Percentiles rank a stretch among this genome's conserved stretches.
Conservation (phyloP, 2,329 filamentous ascomycete species). For the Ceratocystis cacaofunesta region DNA sequence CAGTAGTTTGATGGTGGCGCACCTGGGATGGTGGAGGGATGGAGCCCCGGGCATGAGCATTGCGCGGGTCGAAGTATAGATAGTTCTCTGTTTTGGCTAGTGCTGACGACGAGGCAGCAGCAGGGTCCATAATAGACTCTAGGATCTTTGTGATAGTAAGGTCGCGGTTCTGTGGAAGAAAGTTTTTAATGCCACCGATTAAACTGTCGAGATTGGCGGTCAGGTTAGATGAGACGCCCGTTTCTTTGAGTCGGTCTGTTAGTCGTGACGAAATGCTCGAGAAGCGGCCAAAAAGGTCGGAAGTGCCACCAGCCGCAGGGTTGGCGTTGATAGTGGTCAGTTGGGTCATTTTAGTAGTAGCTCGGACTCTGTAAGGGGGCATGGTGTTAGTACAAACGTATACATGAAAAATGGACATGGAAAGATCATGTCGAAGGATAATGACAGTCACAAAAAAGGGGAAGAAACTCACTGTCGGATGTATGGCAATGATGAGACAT, state of each 20-base stretch:
- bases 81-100: slow-evolving; percentile 95
- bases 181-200: slow-evolving; percentile 93
- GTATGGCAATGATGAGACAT: slow-evolving; percentile 67
- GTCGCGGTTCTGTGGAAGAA: slow-evolving; percentile 90
- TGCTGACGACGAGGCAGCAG: slow-evolving; percentile 74
- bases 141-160: slow-evolving; percentile 95
- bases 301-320: slow-evolving; percentile 36
- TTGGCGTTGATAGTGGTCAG: slow-evolving; percentile 73
- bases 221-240: slow-evolving; percentile 53
- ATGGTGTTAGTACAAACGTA: background rate
- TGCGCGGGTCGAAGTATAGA: slow-evolving; percentile 91
- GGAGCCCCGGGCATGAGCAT: slow-evolving; percentile 79
- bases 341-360: slow-evolving; percentile 96
- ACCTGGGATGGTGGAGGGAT: slow-evolving; percentile 64
- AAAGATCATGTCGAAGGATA: too few species aligned
- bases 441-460: background rate
- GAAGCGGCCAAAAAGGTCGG: slow-evolving; percentile 83
- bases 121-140: slow-evolving; percentile 93
- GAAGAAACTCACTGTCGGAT: slow-evolving; percentile 55
- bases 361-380: slow-evolving; percentile 50
- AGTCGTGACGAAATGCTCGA: slow-evolving; percentile 81
- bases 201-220: slow-evolving; percentile 81
- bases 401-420: too few species aligned
- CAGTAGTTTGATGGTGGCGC: slow-evolving; percentile 30
- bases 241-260: slow-evolving; percentile 87